Evolutionary conservation across 495 filamentous ascomycete genomes (phyloP).

Genomic region (Tetracladium setigerum): DNA sequence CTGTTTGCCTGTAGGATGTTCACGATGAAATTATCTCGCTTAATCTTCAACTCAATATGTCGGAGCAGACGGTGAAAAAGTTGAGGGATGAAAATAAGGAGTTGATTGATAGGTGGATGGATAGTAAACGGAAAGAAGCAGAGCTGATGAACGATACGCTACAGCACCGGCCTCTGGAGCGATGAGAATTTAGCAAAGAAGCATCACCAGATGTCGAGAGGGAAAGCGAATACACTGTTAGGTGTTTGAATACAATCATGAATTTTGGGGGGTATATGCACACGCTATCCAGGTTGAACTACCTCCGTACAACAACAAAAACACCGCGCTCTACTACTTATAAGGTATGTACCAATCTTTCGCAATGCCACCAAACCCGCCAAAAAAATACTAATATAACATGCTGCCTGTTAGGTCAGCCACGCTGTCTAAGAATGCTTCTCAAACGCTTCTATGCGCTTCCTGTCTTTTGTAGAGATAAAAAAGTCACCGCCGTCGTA

Average conservation of each 20-base stretch:
- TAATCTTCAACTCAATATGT: conserved; percentile 81
- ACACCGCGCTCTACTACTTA: conserved; percentile 18
- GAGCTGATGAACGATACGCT: conserved; percentile 70
- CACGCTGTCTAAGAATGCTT: conserved; percentile 15
- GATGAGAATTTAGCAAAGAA: background rate
- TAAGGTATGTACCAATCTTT: conserved; percentile 5
- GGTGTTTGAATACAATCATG: background rate
- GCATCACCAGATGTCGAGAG: background rate
- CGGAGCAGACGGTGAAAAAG: conserved; percentile 59
- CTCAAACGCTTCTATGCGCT: conserved; percentile 11
- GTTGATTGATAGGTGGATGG: conserved; percentile 86
- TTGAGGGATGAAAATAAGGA: conserved; percentile 80
- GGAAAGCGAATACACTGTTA: background rate
- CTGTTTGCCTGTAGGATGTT: conserved; percentile 49
- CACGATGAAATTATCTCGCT: conserved; percentile 86
- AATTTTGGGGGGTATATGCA: no score
- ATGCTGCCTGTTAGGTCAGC: conserved; percentile 2
- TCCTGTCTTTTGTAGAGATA: conserved; percentile 75
- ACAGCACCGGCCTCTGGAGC: conserved; percentile 1
- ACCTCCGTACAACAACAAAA: background rate
- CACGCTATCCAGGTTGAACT: no score
- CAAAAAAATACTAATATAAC: conserved; percentile 14
- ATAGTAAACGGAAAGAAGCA: conserved; percentile 73
- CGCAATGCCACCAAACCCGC: conserved; percentile 7
- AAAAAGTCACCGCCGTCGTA: conserved; percentile 75